Conservation (phyloP, 371 early-diverging fungal species). For the Entomophthora muscae region DNA sequence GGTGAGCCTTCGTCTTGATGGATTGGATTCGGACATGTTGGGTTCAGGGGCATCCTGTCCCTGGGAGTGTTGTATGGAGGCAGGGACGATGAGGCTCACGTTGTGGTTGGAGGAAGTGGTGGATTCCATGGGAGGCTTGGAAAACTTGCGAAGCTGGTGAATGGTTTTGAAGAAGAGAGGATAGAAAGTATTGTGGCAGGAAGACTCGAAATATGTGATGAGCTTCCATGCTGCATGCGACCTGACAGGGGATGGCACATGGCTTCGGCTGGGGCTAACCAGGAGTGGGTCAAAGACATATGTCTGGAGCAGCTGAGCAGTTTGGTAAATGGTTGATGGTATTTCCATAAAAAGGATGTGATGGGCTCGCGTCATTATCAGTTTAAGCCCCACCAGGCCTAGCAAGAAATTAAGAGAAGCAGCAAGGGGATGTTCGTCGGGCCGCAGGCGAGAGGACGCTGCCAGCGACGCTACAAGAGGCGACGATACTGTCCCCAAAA, state of each 20-base stretch:
- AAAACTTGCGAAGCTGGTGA: neutral
- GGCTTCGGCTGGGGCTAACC: neutral
- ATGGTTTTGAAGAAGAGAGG: neutral
- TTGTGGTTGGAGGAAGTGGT: neutral
- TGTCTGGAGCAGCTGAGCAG: neutral
- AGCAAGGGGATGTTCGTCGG: neutral
- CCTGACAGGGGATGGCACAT: neutral
- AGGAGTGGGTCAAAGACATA: neutral
- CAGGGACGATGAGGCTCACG: neutral
- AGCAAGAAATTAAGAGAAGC: neutral
- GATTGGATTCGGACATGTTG: neutral
- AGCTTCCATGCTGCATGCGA: neutral
- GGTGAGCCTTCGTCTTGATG: neutral
- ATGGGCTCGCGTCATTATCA: neutral
- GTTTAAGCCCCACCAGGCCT: neutral
- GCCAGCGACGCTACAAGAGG: neutral
- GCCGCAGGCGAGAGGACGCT: neutral
- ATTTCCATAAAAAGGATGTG: neutral
- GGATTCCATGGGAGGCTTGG: neutral
- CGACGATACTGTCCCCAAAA: neutral
- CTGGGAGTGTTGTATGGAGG: neutral
- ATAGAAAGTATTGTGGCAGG: neutral
- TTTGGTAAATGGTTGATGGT: neutral
- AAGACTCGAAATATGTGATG: neutral
- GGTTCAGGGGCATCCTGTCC: neutral